Evolutionary conservation across 495 filamentous ascomycete genomes (phyloP), one percentile per base, ranked within the genome.

Genomic region (Letharia columbiana): DNA sequence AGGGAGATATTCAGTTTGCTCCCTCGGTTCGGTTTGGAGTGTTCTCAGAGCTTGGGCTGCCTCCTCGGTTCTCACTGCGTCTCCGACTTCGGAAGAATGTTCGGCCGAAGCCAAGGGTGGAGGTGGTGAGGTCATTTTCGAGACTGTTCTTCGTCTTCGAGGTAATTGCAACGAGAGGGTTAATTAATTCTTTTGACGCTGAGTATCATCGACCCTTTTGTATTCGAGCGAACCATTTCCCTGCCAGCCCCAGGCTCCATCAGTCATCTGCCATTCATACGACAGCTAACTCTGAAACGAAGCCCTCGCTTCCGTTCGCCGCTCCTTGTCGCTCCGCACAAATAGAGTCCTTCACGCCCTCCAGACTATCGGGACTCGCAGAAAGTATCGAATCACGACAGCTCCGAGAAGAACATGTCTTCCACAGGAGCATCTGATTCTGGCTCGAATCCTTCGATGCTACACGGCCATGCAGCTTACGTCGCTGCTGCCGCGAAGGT

Each of bases 401-500:
- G 28, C 35, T 63, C 28, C 2, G 10, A 6, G 13, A 5, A 20
- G 28, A 62, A 18, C n/a, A 69, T 69, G 68, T 44, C 68, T 54
- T 61, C 60, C 28, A 49, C 45, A 6, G 50, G 44, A 39, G 18
- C 41, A 20, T 50, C 59, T 11, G 31, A 61, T 4, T 40, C 60
- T 20, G n/a, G 47, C 11, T 63, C 65, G 17, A 56, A 67, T 49
- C 64, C 70, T 15, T 71, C 70, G 13, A 69, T 69, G 70, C 59
- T 71, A 2, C 70, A 68, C 37, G 70, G 70, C 4, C 70, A 71
- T 60, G 70, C 70, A 4, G 63, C 61, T 33, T 71, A 70, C 44
- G 68, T 68, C 42, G 68, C 70, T 23, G 70, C 61, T 63, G 68
- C 68, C 39, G 70, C 68, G 7, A 71, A 70, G 68, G 70, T 69